phyloP scores from a whole-genome alignment of 78 protist species.

The Dictyostelium intermedium region DNA sequence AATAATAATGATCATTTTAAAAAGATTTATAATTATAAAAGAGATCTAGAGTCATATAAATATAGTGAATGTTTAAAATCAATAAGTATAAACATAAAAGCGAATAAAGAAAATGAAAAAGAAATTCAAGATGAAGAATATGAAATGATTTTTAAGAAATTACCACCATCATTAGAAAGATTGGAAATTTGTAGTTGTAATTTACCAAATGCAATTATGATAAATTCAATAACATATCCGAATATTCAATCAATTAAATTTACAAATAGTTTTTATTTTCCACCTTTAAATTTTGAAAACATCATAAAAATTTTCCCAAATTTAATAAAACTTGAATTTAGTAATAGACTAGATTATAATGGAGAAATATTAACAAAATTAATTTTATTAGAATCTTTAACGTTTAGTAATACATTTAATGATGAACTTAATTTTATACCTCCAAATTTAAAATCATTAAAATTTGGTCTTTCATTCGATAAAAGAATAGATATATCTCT shows the following conservation, averaged over 20 bases:
- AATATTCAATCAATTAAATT: no score
- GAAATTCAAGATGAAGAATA: no score
- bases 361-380: background rate
- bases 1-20: no score
- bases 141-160: background rate
- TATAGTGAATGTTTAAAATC: background rate
- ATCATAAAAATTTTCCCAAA: background rate
- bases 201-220: no score
- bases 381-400: background rate
- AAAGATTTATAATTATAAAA: no score
- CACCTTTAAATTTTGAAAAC: no score
- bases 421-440: background rate
- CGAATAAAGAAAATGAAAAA: no score
- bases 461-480: background rate
- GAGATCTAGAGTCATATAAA: background rate
- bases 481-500: no score
- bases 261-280: no score
- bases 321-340: background rate
- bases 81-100: no score
- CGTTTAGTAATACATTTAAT: background rate
- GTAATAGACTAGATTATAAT: no score
- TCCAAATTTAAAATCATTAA: background rate
- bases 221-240: no score
- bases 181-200: background rate
- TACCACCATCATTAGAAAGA: background rate